Evolutionary conservation across 2,329 filamentous ascomycete species (phyloP), one percentile per base, ranked within the genome.

Genomic region (Alternaria sp.): DNA sequence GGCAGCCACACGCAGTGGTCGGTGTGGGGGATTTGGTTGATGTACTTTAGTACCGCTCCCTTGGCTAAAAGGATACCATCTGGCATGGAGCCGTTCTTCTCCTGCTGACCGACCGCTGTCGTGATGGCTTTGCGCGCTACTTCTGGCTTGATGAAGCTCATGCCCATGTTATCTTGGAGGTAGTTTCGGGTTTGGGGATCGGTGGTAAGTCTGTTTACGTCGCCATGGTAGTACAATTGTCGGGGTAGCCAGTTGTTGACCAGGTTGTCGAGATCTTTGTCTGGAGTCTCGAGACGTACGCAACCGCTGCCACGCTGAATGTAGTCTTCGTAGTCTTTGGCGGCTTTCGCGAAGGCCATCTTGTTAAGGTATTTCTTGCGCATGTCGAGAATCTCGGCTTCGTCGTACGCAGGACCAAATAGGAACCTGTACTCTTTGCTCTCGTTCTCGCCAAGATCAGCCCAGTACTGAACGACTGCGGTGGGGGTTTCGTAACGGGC

Each of bases 151-250:
- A 88, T 85, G 74, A 83, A 88, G 52, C 82, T 83, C 86, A 88
- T 88, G 59, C 86, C 86, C 86, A 88, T 87, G 73, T 86, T 87
- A 74, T 88, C 86, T 70, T 88, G 86, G 4, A 88, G 75, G 68
- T 87, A 88, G 69, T 88, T 88, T 46, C 86, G 83, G 8, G 86
- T 88, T 71, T 88, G 86, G 19, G 86, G 86, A 70, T 88, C 86
- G 0, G 86, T 87, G 0, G 85, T 87, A 32, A 88, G 77, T 11
- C 86, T 84, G 71, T 88, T 88, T 44, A 87, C 85, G 65, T 87
- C 85, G 55, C 86, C 86, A 69, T 88, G 86, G 73, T 88, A 88
- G 79, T 84, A 87, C 15, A 85, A 81, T 68, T 88, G 86, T 8
- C 86, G 85, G 13, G 86, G 83, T 11, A 88, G 79, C 86, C 86